Base-by-base conservation (phyloP, 352 stramenopile genomes). In the Globisporangium solare region DNA sequence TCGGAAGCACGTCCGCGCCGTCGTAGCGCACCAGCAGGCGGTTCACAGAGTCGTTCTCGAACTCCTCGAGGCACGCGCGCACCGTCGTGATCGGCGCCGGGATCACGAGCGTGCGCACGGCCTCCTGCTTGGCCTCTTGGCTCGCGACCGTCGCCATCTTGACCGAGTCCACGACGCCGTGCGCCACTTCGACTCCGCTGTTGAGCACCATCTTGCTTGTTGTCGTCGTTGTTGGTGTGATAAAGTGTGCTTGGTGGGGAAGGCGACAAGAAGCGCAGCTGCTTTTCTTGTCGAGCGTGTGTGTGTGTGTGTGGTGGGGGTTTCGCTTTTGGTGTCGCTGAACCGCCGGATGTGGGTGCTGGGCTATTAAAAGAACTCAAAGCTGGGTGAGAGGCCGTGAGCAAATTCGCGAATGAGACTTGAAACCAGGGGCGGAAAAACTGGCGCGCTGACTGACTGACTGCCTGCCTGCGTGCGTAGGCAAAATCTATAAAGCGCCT, bases 1-100 rank as follows among this genome's bases (percentile, higher is more conserved):
- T 73, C 6, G 77, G 76, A 11, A 86, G 52, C 27, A 93, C 78
- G 42, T 90, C 83, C 1, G 57, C 47, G 31, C 83, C 83, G 3
- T 71, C 55, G 61, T 85, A 77, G 46, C 83, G 80, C 54, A 73
- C 68, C 22, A 88, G 59, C 37, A 89, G 60, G 39, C 74, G 74
- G 50, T 67, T 61, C 6, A 90, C 64, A 43, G 58, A 72, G 60
- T 90, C 80, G 13, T 78, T 73, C 51, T 86, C 74, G 51, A 82
- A 86, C 50, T 73, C 71, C 15, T 63, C 51, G 6, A 86, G 54
- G 66, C 78, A 72, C 24, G 66, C 54, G 56, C 76, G 77, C 53
- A 87, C 77, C 14, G 70, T 42, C 6, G 61, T 55, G 39, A 84
- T 82, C 2, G 80, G 77, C 2, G 80, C 62, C 1, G 80, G 80